Conservation (phyloP, 2,329 filamentous ascomycete genomes). For the Trichoderma sp. region DNA sequence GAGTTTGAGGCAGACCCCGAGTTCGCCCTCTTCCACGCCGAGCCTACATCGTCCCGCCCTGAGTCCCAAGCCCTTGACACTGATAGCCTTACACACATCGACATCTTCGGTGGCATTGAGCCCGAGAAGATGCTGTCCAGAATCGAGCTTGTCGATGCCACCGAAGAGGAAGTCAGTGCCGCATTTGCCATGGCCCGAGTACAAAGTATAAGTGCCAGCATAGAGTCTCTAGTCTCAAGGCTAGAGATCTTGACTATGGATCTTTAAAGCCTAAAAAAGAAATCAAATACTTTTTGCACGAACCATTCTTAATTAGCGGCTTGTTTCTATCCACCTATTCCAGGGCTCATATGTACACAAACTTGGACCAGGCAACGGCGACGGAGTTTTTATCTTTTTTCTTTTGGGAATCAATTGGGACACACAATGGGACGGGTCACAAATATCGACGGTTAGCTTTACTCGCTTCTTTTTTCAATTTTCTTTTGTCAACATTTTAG, state of each 20-base stretch:
- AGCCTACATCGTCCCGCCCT: constrained; percentile 28
- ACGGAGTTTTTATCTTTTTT: constrained; percentile 4
- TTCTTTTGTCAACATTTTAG: constrained; percentile 1
- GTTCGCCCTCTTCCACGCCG: constrained; percentile 58
- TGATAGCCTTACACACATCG: constrained; percentile 39
- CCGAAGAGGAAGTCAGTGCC: constrained; percentile 46
- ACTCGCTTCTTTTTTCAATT: background rate
- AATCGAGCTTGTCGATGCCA: constrained; percentile 62
- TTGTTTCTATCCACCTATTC: constrained; percentile 1
- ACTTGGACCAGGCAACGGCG: constrained; percentile 10
- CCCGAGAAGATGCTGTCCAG: constrained; percentile 62
- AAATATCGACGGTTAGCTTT: background rate
- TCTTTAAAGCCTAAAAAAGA: constrained; percentile 26
- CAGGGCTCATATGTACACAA: constrained; percentile 9
- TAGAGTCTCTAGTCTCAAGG: constrained; percentile 37
- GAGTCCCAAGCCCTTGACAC: constrained; percentile 37
- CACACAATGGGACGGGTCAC: constrained; percentile 3
- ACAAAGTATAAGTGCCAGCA: constrained; percentile 45
- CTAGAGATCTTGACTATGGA: constrained; percentile 39
- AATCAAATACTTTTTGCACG: background rate
- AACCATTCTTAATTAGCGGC: background rate
- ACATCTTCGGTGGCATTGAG: constrained; percentile 54
- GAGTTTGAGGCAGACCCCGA: constrained; percentile 62
- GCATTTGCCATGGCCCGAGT: constrained; percentile 48
- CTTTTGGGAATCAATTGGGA: background rate